Percentiles rank a stretch among this genome's conserved stretches.
Conservation (phyloP, 2,329 filamentous ascomycete genomes). For the Pestalotiopsis sp. region DNA sequence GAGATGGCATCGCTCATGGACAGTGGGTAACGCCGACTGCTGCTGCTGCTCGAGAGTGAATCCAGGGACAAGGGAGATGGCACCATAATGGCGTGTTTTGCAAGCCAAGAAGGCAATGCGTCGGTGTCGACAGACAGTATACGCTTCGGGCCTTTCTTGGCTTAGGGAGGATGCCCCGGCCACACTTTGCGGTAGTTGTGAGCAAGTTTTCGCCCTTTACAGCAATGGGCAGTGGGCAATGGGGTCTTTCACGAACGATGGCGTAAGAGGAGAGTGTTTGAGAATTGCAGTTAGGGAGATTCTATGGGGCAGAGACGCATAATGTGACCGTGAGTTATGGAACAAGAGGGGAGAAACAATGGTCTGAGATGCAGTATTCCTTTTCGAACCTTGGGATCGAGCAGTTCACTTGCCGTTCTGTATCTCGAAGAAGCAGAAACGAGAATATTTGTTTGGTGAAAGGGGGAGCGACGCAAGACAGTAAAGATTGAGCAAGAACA, state of each 20-base stretch:
- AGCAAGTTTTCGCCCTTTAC: conserved; percentile 17
- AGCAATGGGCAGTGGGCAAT: neutral
- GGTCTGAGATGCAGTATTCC: neutral
- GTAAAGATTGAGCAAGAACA: neutral
- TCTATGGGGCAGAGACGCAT: conserved; percentile 4
- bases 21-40: conserved; percentile 17
- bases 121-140: too few relatives aligned
- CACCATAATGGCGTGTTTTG: conserved; percentile 18
- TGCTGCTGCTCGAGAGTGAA: neutral
- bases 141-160: too few relatives aligned
- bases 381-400: neutral
- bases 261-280: neutral
- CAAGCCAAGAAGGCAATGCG: too few relatives aligned
- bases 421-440: neutral
- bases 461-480: neutral
- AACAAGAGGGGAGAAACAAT: neutral
- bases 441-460: neutral
- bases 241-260: neutral
- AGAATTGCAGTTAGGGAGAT: neutral
- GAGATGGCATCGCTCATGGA: conserved; percentile 29
- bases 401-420: neutral
- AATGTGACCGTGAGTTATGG: conserved; percentile 1
- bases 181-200: neutral
- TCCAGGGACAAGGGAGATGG: conserved; percentile 22
- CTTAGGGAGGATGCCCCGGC: too few relatives aligned